Evolutionary conservation across 257 asterid species (phyloP).

Genomic region (Agastache rugosa): DNA sequence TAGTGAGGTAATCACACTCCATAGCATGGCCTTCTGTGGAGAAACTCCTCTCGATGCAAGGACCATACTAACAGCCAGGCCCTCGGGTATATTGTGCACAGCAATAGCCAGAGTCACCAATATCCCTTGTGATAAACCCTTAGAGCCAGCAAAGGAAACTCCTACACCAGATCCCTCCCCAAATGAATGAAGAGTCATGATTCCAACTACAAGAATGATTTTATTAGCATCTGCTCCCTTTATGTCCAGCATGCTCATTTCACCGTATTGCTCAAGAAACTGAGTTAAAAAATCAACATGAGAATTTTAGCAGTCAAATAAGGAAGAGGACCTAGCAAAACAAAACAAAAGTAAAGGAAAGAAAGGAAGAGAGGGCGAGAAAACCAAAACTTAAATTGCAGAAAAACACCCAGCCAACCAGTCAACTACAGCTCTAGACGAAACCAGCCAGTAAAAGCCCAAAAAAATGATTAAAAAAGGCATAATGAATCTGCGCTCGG

Average conservation of each 20-base stretch:
- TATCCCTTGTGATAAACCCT: conserved; percentile 92
- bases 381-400: background rate
- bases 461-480: too few species aligned
- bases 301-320: conserved; percentile 4
- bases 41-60: conserved; percentile 97
- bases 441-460: too few species aligned
- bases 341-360: too few species aligned
- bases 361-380: background rate
- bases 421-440: background rate
- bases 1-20: conserved; percentile 95
- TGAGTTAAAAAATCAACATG: conserved; percentile 33
- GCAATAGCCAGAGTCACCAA: conserved; percentile 97
- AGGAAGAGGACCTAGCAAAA: background rate
- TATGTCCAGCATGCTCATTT: conserved; percentile 97
- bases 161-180: conserved; percentile 99
- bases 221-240: conserved; percentile 99
- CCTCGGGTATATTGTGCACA: conserved; percentile 99
- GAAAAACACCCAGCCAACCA: background rate
- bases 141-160: conserved; percentile 98
- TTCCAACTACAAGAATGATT: conserved; percentile 92
- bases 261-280: conserved; percentile 96
- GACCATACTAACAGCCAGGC: conserved; percentile 99
- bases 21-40: conserved; percentile 93
- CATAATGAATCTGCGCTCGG: too few species aligned
- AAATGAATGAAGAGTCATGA: conserved; percentile 98